Conservation (phyloP, 2,329 filamentous ascomycete genomes). For the Corinectria fuckeliana region DNA sequence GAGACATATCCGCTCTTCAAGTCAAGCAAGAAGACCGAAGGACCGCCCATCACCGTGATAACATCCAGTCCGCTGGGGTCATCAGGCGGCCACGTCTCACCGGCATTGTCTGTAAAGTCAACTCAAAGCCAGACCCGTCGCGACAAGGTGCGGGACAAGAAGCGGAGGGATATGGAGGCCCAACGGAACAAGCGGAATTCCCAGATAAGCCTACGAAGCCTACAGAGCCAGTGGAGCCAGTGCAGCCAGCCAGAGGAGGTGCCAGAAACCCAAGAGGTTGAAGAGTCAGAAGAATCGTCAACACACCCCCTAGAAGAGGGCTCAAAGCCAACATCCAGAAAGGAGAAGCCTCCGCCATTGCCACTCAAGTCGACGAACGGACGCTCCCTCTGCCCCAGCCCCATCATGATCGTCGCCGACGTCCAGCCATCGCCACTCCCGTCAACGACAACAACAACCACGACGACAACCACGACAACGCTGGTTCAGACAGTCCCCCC, state of each 20-base stretch:
- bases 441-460: too few relatives aligned
- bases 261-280: not conserved
- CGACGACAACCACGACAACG: too few relatives aligned
- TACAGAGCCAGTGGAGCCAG: slow-evolving; percentile 17
- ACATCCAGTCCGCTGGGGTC: slow-evolving; percentile 31
- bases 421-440: slow-evolving; percentile 41
- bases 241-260: not conserved
- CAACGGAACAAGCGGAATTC: slow-evolving; percentile 34
- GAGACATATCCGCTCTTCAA: slow-evolving; percentile 21
- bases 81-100: slow-evolving; percentile 15
- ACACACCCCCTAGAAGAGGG: not conserved
- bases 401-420: slow-evolving; percentile 50
- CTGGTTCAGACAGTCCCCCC: not conserved
- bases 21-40: slow-evolving; percentile 17
- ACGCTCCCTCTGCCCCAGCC: slow-evolving; percentile 42
- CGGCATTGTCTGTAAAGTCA: slow-evolving; percentile 29
- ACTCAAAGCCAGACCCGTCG: slow-evolving; percentile 43
- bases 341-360: slow-evolving; percentile 22
- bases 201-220: slow-evolving; percentile 26
- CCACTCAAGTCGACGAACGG: slow-evolving; percentile 24
- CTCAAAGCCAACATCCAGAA: not conserved
- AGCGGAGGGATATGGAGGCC: slow-evolving; percentile 49
- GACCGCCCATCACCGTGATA: slow-evolving; percentile 27
- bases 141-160: slow-evolving; percentile 49
- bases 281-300: not conserved